Conservation (phyloP, 2,329 filamentous ascomycete species). For the Pseudogymnoascus sp. region DNA sequence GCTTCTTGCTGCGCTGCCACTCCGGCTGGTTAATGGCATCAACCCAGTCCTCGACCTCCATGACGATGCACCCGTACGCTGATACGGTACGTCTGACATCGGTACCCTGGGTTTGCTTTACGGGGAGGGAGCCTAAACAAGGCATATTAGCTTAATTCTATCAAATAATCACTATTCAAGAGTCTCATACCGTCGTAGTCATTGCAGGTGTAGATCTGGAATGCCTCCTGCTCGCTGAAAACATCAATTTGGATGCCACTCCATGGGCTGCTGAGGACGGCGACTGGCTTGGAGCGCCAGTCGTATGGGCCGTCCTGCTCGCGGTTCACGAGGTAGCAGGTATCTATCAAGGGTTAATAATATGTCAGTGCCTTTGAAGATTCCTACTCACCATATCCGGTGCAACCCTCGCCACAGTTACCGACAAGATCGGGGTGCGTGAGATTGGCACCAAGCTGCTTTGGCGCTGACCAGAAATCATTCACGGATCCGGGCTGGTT, state of each 20-base stretch:
- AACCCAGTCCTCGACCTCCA: slow-evolving; percentile 92
- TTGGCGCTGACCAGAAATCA: slow-evolving; percentile 75
- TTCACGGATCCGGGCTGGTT: slow-evolving; percentile 62
- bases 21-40: slow-evolving; percentile 87
- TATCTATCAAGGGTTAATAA: slow-evolving; percentile 40
- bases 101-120: slow-evolving; percentile 63
- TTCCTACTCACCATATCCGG: slow-evolving; percentile 63
- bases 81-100: slow-evolving; percentile 55
- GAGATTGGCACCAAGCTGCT: slow-evolving; percentile 68
- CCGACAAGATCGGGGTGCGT: slow-evolving; percentile 52
- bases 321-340: slow-evolving; percentile 62
- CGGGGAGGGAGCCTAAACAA: slow-evolving; percentile 41
- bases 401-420: slow-evolving; percentile 76
- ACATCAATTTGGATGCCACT: slow-evolving; percentile 80
- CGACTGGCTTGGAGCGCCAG: slow-evolving; percentile 56
- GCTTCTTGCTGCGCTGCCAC: slow-evolving; percentile 63
- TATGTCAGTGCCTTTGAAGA: slow-evolving; percentile 2
- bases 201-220: slow-evolving; percentile 83
- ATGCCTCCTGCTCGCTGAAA: slow-evolving; percentile 74
- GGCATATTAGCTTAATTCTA: slow-evolving; percentile 12
- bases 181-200: slow-evolving; percentile 57
- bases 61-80: slow-evolving; percentile 76
- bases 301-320: slow-evolving; percentile 48
- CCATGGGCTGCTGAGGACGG: slow-evolving; percentile 63
- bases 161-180: slow-evolving; percentile 28